Evolutionary conservation across 2,329 filamentous ascomycete species (phyloP).

Genomic region (Pseudocercospora fuligena): DNA sequence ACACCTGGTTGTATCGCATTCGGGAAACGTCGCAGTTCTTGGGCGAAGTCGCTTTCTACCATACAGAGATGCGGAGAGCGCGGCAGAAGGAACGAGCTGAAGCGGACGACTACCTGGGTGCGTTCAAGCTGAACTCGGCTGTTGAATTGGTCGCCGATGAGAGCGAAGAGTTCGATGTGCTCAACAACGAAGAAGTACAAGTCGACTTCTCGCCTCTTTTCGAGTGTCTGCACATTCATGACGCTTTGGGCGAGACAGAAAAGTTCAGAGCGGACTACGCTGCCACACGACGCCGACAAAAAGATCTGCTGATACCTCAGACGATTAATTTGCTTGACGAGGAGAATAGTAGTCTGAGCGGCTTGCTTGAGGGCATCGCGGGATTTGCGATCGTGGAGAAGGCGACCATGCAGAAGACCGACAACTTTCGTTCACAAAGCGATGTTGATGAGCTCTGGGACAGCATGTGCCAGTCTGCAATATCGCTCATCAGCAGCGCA

Average conservation of each 20-base stretch:
- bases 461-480: slow-evolving; percentile 89
- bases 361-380: slow-evolving; percentile 87
- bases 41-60: slow-evolving; percentile 94
- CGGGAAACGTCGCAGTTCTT: slow-evolving; percentile 95
- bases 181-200: slow-evolving; percentile 93
- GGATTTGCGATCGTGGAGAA: slow-evolving; percentile 97
- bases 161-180: slow-evolving; percentile 89
- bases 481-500: slow-evolving; percentile 79
- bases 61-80: slow-evolving; percentile 84
- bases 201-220: slow-evolving; percentile 95
- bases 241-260: slow-evolving; percentile 88
- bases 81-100: slow-evolving; percentile 84
- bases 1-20: slow-evolving; percentile 94
- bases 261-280: slow-evolving; percentile 91
- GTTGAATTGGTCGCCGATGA: slow-evolving; percentile 96
- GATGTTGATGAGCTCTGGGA: slow-evolving; percentile 99
- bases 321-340: slow-evolving; percentile 79
- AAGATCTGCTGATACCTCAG: slow-evolving; percentile 81
- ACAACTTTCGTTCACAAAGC: slow-evolving; percentile 77
- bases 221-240: slow-evolving; percentile 94
- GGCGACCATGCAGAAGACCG: slow-evolving; percentile 84
- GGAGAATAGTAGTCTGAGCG: slow-evolving; percentile 84
- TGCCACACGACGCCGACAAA: slow-evolving; percentile 87
- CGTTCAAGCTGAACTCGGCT: slow-evolving; percentile 92
- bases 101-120: slow-evolving; percentile 72